A percentile compares a stretch with the other conserved stretches of the same genome.
Conservation (phyloP, 2,329 filamentous ascomycete species). For the Lasiodiplodia sp. region DNA sequence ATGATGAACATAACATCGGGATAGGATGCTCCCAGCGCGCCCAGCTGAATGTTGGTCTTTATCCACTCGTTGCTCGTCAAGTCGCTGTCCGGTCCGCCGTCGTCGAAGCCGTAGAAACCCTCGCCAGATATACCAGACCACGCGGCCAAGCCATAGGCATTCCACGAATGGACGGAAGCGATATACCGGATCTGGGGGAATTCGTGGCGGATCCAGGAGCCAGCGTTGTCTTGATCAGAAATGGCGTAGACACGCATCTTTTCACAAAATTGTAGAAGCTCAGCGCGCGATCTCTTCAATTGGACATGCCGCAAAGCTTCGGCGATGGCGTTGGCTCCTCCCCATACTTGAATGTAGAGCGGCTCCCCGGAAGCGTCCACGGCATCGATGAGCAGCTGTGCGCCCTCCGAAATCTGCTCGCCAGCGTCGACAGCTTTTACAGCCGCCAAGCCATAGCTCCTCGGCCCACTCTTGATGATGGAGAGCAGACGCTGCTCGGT, state of each 20-base stretch:
- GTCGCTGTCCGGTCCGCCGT: conserved; percentile 57
- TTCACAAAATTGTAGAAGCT: conserved; percentile 45
- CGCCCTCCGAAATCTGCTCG: conserved; percentile 52
- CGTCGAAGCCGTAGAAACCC: conserved; percentile 55
- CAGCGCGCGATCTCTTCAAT: conserved; percentile 36
- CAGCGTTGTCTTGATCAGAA: conserved; percentile 66
- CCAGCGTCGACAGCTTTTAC: conserved; percentile 39
- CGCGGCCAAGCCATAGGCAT: conserved; percentile 61
- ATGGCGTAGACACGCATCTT: conserved; percentile 56
- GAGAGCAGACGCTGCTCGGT: conserved; percentile 45
- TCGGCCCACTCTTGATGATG: conserved; percentile 50
- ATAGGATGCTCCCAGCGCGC: conserved; percentile 52
- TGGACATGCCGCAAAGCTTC: conserved; percentile 55
- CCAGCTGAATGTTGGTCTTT: conserved; percentile 61
- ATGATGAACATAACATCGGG: conserved; percentile 59
- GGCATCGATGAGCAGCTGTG: conserved; percentile 53
- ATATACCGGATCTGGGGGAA: conserved; percentile 66
- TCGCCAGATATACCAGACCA: conserved; percentile 66
- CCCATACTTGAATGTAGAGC: conserved; percentile 63
- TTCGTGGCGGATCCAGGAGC: conserved; percentile 61
- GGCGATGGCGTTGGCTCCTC: conserved; percentile 61
- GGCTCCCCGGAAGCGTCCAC: conserved; percentile 52
- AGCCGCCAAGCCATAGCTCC: conserved; percentile 50
- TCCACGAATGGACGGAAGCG: conserved; percentile 63
- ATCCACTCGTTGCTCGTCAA: conserved; percentile 62